Evolutionary conservation across 257 asterid genomes (phyloP).

Genomic region (Henckelia pumila): DNA sequence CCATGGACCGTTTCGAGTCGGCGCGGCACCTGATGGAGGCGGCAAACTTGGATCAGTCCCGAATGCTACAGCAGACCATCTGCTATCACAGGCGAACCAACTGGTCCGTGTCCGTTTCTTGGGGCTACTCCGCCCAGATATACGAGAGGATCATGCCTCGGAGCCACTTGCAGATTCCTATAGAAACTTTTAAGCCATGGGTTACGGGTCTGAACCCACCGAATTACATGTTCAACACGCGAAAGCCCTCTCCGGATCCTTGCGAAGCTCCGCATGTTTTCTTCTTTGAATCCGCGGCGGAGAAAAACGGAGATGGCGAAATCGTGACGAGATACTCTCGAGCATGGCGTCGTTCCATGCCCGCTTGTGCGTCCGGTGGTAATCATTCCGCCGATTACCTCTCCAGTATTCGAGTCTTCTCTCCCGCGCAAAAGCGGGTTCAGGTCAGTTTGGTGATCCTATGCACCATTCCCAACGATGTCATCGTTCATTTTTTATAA

Average conservation of each 20-base stretch:
- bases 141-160: constrained; percentile 30
- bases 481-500: too few species aligned
- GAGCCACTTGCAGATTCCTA: constrained; percentile 32
- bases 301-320: constrained; percentile 1
- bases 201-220: constrained; percentile 21
- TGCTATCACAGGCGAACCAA: constrained; percentile 29
- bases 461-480: too few species aligned
- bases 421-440: constrained; percentile 27
- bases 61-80: constrained; percentile 36
- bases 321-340: constrained; percentile 24
- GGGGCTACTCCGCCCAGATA: constrained; percentile 39
- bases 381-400: constrained; percentile 36
- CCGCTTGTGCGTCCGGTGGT: constrained; percentile 25
- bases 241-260: constrained; percentile 29
- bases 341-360: constrained; percentile 9
- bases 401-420: constrained; percentile 30
- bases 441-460: too few species aligned
- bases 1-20: constrained; percentile 20
- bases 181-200: constrained; percentile 42
- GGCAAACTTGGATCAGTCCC: constrained; percentile 25
- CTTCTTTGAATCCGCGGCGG: constrained; percentile 27
- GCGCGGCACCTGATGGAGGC: constrained; percentile 30
- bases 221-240: constrained; percentile 33
- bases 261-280: constrained; percentile 26
- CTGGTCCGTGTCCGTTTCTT: constrained; percentile 41